Evolutionary conservation across 306 rosid species (phyloP).

Genomic region (Lathyrus aphaca): DNA sequence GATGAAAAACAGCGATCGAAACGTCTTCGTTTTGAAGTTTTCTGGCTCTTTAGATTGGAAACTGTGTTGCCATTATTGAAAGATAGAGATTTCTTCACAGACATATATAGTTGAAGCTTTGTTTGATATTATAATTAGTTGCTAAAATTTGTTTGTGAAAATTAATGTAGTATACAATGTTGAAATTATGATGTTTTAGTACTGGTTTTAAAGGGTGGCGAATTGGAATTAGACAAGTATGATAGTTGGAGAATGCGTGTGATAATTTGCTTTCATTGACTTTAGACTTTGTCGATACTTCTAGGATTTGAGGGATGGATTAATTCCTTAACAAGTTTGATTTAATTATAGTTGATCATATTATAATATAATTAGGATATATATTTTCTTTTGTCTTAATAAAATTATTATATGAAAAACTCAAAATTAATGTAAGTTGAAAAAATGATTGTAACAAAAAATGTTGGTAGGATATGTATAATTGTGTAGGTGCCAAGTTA

Average conservation of each 20-base stretch:
- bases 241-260: constrained; percentile 53
- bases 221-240: constrained; percentile 53
- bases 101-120: constrained; percentile 53
- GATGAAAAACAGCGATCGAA: constrained; percentile 56
- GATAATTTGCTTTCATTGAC: constrained; percentile 49
- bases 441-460: background rate
- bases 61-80: constrained; percentile 40
- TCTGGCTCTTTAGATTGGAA: constrained; percentile 21
- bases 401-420: background rate
- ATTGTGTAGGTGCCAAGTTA: constrained; percentile 16
- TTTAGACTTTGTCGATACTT: constrained; percentile 55
- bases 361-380: background rate
- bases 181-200: constrained; percentile 13
- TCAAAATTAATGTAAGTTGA: background rate
- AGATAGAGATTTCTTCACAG: constrained; percentile 77
- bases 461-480: constrained; percentile 3
- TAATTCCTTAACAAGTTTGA: constrained; percentile 42
- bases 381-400: too few relatives aligned
- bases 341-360: background rate
- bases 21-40: constrained; percentile 37
- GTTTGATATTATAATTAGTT: too few relatives aligned
- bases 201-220: constrained; percentile 41
- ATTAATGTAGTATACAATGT: background rate
- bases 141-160: constrained; percentile 32
- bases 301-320: background rate